Evolutionary conservation across 495 filamentous ascomycete species (phyloP).

Genomic region (Penicillium malachiteum): DNA sequence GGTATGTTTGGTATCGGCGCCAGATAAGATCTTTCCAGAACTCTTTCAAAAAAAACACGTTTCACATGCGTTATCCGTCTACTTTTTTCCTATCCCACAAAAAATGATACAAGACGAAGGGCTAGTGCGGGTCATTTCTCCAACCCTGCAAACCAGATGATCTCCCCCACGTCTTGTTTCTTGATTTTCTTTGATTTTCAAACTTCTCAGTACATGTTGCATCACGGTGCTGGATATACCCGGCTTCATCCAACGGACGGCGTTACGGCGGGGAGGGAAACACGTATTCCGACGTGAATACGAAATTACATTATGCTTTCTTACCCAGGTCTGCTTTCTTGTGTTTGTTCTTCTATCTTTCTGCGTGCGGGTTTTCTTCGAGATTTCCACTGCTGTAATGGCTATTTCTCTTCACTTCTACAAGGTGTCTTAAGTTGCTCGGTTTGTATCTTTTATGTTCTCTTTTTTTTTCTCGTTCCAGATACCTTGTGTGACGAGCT

Average conservation of each 20-base stretch:
- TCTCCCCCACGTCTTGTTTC: not conserved
- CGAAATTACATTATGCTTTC: constrained; percentile 19
- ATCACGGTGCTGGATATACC: constrained; percentile 58
- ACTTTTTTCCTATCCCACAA: constrained; percentile 8
- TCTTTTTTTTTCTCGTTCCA: not conserved
- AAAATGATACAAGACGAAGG: constrained; percentile 18
- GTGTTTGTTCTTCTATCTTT: constrained; percentile 15
- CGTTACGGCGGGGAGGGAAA: constrained; percentile 37
- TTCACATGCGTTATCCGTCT: constrained; percentile 7
- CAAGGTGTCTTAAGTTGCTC: not conserved
- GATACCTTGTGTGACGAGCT: not conserved
- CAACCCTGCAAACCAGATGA: not conserved
- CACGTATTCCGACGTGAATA: constrained; percentile 31
- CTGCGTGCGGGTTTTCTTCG: constrained; percentile 11
- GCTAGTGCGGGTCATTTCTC: too few species aligned
- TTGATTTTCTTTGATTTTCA: constrained; percentile 18
- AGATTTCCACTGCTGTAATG: constrained; percentile 32
- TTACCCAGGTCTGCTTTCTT: constrained; percentile 18
- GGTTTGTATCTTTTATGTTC: not conserved
- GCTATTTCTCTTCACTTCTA: constrained; percentile 3
- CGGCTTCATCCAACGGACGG: constrained; percentile 50
- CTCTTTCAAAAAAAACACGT: constrained; percentile 23
- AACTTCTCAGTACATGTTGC: constrained; percentile 50
- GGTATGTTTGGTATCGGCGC: constrained; percentile 51
- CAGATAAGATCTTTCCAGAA: constrained; percentile 28